These are phyloP conservation scores for Colletotrichum sp. DNA, from an alignment of 2,329 filamentous ascomycete genomes.

Conservation along the genomic window DNA sequence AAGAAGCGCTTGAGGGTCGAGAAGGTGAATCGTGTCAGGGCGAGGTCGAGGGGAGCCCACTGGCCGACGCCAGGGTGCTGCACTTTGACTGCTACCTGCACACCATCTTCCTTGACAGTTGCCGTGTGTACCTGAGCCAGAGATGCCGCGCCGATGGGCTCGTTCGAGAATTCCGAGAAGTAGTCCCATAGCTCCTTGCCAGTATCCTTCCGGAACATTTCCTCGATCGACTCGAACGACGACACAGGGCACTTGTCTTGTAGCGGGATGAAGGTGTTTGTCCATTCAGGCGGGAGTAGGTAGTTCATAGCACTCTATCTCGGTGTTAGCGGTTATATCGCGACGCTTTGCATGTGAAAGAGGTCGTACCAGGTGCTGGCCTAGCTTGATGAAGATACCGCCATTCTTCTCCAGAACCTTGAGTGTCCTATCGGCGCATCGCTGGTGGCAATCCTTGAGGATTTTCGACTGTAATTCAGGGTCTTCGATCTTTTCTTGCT, in stretches of 20 bases:
- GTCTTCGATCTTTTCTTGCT: slow-evolving; percentile 65
- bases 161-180: slow-evolving; percentile 82
- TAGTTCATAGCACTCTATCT: slow-evolving; percentile 91
- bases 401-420: slow-evolving; percentile 92
- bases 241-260: slow-evolving; percentile 97
- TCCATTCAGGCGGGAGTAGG: slow-evolving; percentile 89
- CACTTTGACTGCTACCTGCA: slow-evolving; percentile 93
- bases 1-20: slow-evolving; percentile 90
- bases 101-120: slow-evolving; percentile 78
- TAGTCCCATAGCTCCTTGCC: slow-evolving; percentile 78
- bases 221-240: slow-evolving; percentile 82
- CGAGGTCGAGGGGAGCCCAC: slow-evolving; percentile 88
- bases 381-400: slow-evolving; percentile 97
- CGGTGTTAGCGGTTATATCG: slow-evolving; percentile 20
- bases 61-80: slow-evolving; percentile 90
- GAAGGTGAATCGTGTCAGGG: slow-evolving; percentile 88
- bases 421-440: slow-evolving; percentile 88
- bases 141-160: slow-evolving; percentile 90
- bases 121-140: slow-evolving; percentile 94
- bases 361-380: slow-evolving; percentile 78
- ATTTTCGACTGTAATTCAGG: slow-evolving; percentile 68
- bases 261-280: slow-evolving; percentile 90
- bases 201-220: slow-evolving; percentile 87
- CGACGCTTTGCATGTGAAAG: not conserved
- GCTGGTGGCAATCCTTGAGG: slow-evolving; percentile 84